phyloP scores from a whole-genome alignment of 73 alveolate genomes.

The Paramecium biaurelia region DNA sequence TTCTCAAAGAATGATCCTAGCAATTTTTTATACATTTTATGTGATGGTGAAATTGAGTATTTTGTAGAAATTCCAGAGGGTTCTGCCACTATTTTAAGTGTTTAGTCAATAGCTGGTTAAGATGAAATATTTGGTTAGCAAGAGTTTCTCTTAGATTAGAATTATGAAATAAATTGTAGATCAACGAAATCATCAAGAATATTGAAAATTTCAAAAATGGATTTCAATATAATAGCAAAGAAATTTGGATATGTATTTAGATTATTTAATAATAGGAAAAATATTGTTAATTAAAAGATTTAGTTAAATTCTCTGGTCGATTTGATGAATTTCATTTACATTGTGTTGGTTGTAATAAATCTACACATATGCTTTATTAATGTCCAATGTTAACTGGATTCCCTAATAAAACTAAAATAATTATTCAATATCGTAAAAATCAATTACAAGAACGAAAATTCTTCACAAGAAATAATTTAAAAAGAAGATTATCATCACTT shows the following conservation, averaged over 20 bases:
- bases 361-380: neutral
- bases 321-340: neutral
- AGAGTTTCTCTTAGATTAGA: neutral
- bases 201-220: conserved; percentile 7
- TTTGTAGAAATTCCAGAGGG: conserved; percentile 18
- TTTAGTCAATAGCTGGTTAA: neutral
- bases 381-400: conserved; percentile 51
- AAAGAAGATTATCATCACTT: neutral
- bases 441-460: neutral
- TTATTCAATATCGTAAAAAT: neutral
- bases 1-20: neutral
- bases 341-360: conserved; percentile 14
- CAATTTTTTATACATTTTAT: neutral
- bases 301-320: neutral
- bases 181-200: neutral
- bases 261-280: neutral
- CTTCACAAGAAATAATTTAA: neutral
- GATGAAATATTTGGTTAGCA: conserved; percentile 24
- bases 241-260: conserved; percentile 6
- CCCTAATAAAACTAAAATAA: conserved; percentile 22
- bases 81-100: neutral
- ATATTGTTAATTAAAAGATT: conserved; percentile 23
- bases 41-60: conserved; percentile 35
- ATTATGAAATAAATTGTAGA: neutral
- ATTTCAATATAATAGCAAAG: neutral